Conservation (phyloP, 495 filamentous ascomycete genomes). For the Penicillium bovifimosum region DNA sequence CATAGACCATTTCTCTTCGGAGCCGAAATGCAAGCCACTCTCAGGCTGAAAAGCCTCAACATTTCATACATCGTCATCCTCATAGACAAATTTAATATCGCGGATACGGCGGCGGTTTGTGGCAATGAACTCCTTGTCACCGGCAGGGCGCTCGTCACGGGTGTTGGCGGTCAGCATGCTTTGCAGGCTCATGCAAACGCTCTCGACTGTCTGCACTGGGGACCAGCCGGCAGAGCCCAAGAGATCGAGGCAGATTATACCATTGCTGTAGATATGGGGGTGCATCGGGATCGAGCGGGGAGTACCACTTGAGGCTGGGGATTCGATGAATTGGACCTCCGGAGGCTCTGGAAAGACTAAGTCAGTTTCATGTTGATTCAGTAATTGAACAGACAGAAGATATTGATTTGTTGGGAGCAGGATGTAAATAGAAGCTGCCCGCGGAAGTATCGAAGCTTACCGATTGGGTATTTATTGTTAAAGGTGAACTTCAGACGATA, state of each 20-base stretch:
- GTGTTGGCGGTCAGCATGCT: constrained; percentile 96
- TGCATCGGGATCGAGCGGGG: constrained; percentile 82
- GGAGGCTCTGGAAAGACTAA: constrained; percentile 61
- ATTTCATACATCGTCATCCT: constrained; percentile 72
- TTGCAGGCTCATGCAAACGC: constrained; percentile 94
- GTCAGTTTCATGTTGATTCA: not conserved
- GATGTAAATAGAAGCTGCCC: not conserved
- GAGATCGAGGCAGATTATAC: constrained; percentile 95
- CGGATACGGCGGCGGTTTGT: constrained; percentile 69
- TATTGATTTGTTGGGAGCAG: not conserved
- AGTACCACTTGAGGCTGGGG: constrained; percentile 36
- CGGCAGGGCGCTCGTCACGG: constrained; percentile 80
- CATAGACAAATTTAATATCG: constrained; percentile 84
- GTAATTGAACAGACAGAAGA: not conserved
- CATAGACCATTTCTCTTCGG: not conserved
- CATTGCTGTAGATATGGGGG: constrained; percentile 96
- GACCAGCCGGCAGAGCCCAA: constrained; percentile 86
- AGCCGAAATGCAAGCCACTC: not conserved
- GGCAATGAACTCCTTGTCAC: constrained; percentile 79
- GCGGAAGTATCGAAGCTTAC: constrained; percentile 39
- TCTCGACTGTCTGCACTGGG: constrained; percentile 95
- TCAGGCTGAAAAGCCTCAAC: not conserved
- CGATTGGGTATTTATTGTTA: constrained; percentile 79
- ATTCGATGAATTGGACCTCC: constrained; percentile 79
- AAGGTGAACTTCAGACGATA: constrained; percentile 89